Percentiles rank a stretch among this genome's conserved stretches.
Conservation (phyloP, 352 stramenopile genomes). For the Phytophthora pisi region DNA sequence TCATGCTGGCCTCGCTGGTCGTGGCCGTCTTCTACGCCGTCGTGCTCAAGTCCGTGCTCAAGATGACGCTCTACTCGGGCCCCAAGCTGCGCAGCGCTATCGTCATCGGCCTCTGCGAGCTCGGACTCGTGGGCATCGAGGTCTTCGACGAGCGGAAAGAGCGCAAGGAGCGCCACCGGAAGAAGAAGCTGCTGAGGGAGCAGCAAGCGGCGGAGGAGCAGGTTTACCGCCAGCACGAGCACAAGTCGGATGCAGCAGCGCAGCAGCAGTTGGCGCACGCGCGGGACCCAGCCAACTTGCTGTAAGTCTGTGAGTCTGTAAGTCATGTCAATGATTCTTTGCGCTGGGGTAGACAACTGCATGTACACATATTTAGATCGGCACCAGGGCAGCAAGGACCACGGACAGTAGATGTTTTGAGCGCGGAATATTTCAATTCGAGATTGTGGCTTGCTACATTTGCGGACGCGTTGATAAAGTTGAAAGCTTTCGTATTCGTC, state of each 20-base stretch:
- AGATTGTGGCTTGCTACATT: background rate
- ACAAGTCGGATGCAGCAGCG: constrained; percentile 31
- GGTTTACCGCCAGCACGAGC: constrained; percentile 32
- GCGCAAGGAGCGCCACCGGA: constrained; percentile 59
- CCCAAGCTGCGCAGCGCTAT: constrained; percentile 66
- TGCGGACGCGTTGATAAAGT: background rate
- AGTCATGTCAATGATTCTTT: background rate
- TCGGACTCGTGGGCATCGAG: constrained; percentile 71
- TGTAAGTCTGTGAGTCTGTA: constrained; percentile 40
- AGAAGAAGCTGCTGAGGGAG: constrained; percentile 60
- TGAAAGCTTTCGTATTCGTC: too few species aligned
- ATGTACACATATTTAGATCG: constrained; percentile 22
- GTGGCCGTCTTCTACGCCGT: constrained; percentile 58
- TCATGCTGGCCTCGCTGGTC: constrained; percentile 68
- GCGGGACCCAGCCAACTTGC: constrained; percentile 38
- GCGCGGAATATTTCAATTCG: background rate
- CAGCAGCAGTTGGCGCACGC: constrained; percentile 25
- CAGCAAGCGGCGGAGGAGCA: constrained; percentile 42
- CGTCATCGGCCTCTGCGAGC: constrained; percentile 68
- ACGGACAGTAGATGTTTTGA: background rate
- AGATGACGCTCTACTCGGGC: constrained; percentile 64
- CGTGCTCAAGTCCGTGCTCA: constrained; percentile 59
- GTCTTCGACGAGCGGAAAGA: constrained; percentile 72
- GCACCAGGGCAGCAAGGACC: background rate
- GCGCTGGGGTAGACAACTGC: constrained; percentile 5